Conservation (phyloP, 805 yeast species). For the Hanseniaspora mollemarum region DNA sequence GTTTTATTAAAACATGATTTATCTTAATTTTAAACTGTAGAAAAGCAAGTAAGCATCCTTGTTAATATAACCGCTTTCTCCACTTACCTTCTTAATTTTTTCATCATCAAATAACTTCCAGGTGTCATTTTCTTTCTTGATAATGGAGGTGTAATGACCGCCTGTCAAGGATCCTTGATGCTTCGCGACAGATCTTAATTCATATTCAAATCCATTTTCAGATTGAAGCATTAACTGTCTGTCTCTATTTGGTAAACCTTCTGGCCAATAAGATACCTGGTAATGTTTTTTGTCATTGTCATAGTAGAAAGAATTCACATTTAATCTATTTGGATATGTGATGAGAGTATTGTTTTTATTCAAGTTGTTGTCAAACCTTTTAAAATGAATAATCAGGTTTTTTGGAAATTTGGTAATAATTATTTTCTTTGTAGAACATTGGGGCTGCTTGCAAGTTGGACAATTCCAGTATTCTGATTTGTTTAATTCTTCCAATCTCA, state of each 20-base stretch:
- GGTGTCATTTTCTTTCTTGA: conserved; percentile 28
- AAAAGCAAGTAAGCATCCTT: conserved; percentile 75
- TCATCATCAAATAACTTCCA: conserved; percentile 85
- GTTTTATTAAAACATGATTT: not conserved
- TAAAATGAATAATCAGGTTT: conserved; percentile 69
- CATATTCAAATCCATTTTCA: conserved; percentile 60
- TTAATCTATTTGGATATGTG: conserved; percentile 54
- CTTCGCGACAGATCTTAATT: conserved; percentile 67
- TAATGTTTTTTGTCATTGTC: conserved; percentile 17
- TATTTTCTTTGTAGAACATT: conserved; percentile 56
- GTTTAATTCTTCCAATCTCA: conserved; percentile 59
- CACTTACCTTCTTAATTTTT: conserved; percentile 44
- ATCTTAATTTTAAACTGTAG: conserved; percentile 40
- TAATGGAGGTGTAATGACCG: conserved; percentile 83
- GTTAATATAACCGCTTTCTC: conserved; percentile 46
- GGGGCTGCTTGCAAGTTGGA: conserved; percentile 54
- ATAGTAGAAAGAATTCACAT: conserved; percentile 68
- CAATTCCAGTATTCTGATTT: conserved; percentile 80
- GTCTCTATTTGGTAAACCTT: conserved; percentile 53
- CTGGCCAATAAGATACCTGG: conserved; percentile 26
- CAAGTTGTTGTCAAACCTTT: conserved; percentile 48
- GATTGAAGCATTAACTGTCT: conserved; percentile 30
- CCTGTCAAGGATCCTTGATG: conserved; percentile 74
- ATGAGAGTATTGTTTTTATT: conserved; percentile 54
- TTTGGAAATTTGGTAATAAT: conserved; percentile 68